Base-by-base conservation (phyloP, 306 rosid genomes). In the Casuarina equisetifolia region DNA sequence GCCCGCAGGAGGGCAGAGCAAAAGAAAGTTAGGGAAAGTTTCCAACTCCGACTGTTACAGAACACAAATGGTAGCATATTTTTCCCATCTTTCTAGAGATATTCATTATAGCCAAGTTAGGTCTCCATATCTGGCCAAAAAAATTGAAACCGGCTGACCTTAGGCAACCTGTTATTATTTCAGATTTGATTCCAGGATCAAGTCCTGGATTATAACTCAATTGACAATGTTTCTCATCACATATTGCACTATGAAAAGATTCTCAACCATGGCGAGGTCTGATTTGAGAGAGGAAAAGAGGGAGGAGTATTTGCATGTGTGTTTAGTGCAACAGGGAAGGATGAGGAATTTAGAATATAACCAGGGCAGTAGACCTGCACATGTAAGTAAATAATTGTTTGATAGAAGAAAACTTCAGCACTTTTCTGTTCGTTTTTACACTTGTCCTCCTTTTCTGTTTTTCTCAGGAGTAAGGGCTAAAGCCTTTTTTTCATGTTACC, bases 11-110 rank as follows among this genome's bases (percentile, higher is more conserved):
- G 38, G 68, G 61, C 25, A 32, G 39, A 35, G 44, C 16, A 48
- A 53, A 45, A 10, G 49, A 49, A 69, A 79, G 83, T 80, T 58
- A 38, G 83, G 68, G 44, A 53, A 36, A 42, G 8, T 40, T 17
- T 25, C 32, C 32, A 25, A 25, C 32, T 25, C 32, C 1, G 32
- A 25, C 32, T 25, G 1, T 25, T 25, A 25, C 32, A 25, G 32
- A 25, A 25, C 32, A 25, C 32, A 25, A 25, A 25, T 25, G 32
- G 32, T 25, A 25, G 32, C 32, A 25, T 25, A 25, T 25, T 25
- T 25, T 25, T 42, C 3, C 50, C 1, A 63, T 64, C 25, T 42
- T 48, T 48, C 2, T 48, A 48, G 51, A 48, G 51, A 13, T 9
- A 13, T 48, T 8, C 12, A 48, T 48, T 54, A n/a, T n/a, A n/a